phyloP scores from a whole-genome alignment of 768 basidiomycete genomes.

The Tulasnella calospora region DNA sequence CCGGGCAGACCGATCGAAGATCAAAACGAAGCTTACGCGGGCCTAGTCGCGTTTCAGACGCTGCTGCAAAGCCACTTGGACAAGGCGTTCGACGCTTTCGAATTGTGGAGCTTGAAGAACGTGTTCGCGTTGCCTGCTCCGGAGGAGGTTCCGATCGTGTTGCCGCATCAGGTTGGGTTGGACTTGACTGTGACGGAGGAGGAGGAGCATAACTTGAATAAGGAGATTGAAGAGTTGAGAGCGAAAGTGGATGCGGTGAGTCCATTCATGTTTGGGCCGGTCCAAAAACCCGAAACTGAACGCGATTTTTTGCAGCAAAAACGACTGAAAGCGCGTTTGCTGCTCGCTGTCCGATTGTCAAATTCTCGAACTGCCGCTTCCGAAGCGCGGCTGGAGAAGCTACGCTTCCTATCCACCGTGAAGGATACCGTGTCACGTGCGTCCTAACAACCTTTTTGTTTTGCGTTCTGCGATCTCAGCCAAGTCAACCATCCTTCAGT shows the following conservation, averaged over 20 bases:
- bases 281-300: constrained; percentile 9
- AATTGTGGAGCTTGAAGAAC: constrained; percentile 83
- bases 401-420: constrained; percentile 42
- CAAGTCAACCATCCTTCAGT: constrained; percentile 34
- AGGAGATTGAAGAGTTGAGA: constrained; percentile 64
- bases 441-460: constrained; percentile 37
- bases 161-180: constrained; percentile 69
- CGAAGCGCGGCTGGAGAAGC: constrained; percentile 10
- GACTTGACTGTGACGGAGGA: constrained; percentile 60
- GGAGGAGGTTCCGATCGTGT: constrained; percentile 60
- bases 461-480: constrained; percentile 43
- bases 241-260: constrained; percentile 65
- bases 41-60: constrained; percentile 80
- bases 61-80: constrained; percentile 84
- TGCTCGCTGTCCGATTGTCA: constrained; percentile 42
- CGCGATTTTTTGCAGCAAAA: constrained; percentile 49
- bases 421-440: constrained; percentile 38
- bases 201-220: constrained; percentile 48
- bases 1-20: constrained; percentile 9
- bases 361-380: constrained; percentile 11
- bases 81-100: constrained; percentile 86
- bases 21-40: constrained; percentile 57
- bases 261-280: constrained; percentile 27
- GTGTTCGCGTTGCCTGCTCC: constrained; percentile 64
- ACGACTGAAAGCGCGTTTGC: constrained; percentile 54